These are phyloP conservation scores for Erodium chrysanthum DNA, from an alignment of 441 rosid species.

Conservation along the genomic window DNA sequence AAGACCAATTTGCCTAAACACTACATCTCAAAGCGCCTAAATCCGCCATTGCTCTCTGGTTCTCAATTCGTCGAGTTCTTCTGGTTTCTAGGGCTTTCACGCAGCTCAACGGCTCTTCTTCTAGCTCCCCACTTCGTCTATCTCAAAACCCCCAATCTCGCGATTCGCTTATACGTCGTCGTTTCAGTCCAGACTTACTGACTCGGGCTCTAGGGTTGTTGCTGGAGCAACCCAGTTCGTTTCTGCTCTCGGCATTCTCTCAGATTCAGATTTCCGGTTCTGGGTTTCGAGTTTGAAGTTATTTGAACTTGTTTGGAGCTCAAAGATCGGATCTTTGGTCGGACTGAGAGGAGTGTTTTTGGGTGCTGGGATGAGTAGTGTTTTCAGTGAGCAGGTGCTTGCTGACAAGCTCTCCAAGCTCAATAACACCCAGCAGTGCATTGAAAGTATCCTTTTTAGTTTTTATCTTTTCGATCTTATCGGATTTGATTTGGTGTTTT, in stretches of 20 bases:
- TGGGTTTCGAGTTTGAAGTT: neutral
- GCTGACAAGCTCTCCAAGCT: constrained; percentile 94
- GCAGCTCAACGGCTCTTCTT: neutral
- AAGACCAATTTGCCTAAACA: too few relatives aligned
- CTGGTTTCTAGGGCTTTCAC: neutral
- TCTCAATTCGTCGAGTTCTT: neutral
- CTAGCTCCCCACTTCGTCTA: neutral
- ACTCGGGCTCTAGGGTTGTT: neutral
- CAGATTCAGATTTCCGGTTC: neutral
- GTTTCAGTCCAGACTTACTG: neutral
- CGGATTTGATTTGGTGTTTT: neutral
- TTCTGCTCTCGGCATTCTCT: constrained; percentile 1
- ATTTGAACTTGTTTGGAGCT: neutral
- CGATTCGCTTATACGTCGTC: neutral
- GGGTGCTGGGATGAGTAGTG: constrained; percentile 54
- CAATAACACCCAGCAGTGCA: constrained; percentile 87
- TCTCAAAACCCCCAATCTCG: neutral
- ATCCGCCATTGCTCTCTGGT: neutral
- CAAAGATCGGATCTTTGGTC: neutral
- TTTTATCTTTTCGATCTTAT: neutral
- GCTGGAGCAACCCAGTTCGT: neutral
- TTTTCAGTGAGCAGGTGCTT: constrained; percentile 77
- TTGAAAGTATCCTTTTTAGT: constrained; percentile 60
- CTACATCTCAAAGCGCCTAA: neutral
- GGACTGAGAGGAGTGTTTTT: neutral